Conservation (phyloP, 1,284 basidiomycete genomes). For the Ceratobasidium sp. region DNA sequence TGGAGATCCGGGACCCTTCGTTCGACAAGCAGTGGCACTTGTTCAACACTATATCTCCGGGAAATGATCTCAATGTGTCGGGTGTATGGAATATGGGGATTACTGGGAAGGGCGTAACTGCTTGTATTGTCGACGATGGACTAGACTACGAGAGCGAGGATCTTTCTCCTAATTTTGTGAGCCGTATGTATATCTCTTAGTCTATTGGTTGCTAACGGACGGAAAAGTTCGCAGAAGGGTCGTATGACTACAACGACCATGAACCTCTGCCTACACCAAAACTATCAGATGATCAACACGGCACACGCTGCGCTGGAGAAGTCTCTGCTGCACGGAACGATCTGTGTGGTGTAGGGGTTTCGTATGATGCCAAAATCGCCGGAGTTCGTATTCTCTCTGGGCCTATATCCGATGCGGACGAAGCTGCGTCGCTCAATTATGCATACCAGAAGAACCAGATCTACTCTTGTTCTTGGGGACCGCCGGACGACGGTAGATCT, state of each 20-base stretch:
- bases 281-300: slow-evolving; percentile 94
- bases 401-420: slow-evolving; percentile 98
- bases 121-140: slow-evolving; percentile 96
- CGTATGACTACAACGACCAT: slow-evolving; percentile 98
- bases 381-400: slow-evolving; percentile 97
- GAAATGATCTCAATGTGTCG: slow-evolving; percentile 66
- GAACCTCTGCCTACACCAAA: slow-evolving; percentile 88
- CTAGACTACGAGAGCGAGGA: slow-evolving; percentile 92
- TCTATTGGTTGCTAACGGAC: slow-evolving; percentile 10
- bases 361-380: slow-evolving; percentile 91
- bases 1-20: slow-evolving; percentile 87
- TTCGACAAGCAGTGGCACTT: slow-evolving; percentile 95
- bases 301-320: slow-evolving; percentile 99
- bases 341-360: slow-evolving; percentile 95
- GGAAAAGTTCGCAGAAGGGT: slow-evolving; percentile 85
- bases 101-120: slow-evolving; percentile 88
- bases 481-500: slow-evolving; percentile 92
- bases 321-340: slow-evolving; percentile 96
- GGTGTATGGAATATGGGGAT: slow-evolving; percentile 79
- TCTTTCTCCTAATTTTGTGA: slow-evolving; percentile 90
- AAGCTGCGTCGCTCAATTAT: slow-evolving; percentile 95
- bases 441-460: slow-evolving; percentile 94
- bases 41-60: slow-evolving; percentile 79
- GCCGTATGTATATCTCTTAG: slow-evolving; percentile 57
- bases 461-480: slow-evolving; percentile 98